Evolutionary conservation across 108 stramenopile genomes (phyloP), one percentile per base, ranked within the genome.

Genomic region (Cylindrotheca closterium): DNA sequence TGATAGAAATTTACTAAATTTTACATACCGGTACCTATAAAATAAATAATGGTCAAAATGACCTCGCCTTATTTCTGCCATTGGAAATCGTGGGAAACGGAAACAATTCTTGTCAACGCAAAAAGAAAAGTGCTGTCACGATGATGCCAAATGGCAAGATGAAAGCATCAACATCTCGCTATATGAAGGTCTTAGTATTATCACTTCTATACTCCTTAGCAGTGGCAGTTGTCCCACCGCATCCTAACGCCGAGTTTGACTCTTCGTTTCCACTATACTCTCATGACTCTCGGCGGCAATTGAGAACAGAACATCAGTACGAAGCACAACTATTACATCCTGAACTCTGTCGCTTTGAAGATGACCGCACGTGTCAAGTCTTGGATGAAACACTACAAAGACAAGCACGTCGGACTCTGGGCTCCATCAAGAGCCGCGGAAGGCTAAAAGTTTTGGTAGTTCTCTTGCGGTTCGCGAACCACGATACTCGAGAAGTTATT

Each of bases 291-390:
- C 7, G 37, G 37, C 7, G 37, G 15, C 7, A 42, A 27, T n/a
- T 30, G n/a, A 30, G 55, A 1, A 63, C 63, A 45, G 26, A 26
- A 1, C 63, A 46, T 28, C 31, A 55, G 2, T 71, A 71, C 61
- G 21, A 55, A 5, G 8, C 70, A 0, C 21, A 48, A n/a, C 26
- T 32, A 26, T 18, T 71, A 12, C 21, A 55, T 30, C 48, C 51
- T 19, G 70, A 71, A 31, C 32, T 51, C 4, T 71, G 70, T 63
- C 60, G 70, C 25, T 34, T 22, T 12, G 17, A 61, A 30, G 30
- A 30, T 8, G 70, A 71, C 30, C 52, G 17, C 2, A 51, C 51
- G 18, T 71, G 70, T 51, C 57, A 63, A 63, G 19, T 55, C 4
- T 1, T 48, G 0, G 70, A 71, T 45, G 48, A 51, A 29, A 28